A percentile compares a stretch with the other conserved stretches of the same genome.
These are phyloP conservation scores for Phytophthora fragariaefolia DNA, from an alignment of 352 stramenopile species.

Conservation along the genomic window DNA sequence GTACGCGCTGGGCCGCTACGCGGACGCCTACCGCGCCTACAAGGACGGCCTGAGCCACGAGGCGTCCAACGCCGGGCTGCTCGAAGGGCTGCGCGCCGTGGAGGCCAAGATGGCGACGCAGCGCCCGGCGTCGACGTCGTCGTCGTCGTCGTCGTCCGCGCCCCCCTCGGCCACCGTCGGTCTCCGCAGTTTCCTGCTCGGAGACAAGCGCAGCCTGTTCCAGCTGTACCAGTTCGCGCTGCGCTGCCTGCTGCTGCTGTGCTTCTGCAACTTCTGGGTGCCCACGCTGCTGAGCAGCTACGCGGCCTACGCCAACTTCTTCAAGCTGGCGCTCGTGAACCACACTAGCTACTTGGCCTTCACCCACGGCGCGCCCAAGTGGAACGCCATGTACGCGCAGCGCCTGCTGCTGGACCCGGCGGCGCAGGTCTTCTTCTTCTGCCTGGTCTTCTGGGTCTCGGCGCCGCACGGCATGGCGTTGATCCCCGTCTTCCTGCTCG, in stretches of 20 bases:
- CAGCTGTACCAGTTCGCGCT: constrained; percentile 74
- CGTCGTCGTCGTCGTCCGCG: constrained; percentile 5
- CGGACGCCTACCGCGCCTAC: constrained; percentile 82
- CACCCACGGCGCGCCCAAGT: constrained; percentile 76
- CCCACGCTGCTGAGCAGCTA: constrained; percentile 49
- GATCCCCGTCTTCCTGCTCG: constrained; percentile 79
- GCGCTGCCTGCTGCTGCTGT: constrained; percentile 65
- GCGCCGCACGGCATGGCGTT: constrained; percentile 77
- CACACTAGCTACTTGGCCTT: constrained; percentile 83
- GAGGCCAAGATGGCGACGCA: constrained; percentile 57
- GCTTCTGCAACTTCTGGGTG: constrained; percentile 81
- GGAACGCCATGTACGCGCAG: constrained; percentile 81
- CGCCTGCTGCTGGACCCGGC: constrained; percentile 82
- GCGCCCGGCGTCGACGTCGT: background rate
- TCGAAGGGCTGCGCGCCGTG: constrained; percentile 70
- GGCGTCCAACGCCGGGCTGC: constrained; percentile 64
- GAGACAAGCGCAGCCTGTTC: constrained; percentile 74
- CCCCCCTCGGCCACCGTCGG: constrained; percentile 21
- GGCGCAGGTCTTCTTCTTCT: constrained; percentile 87
- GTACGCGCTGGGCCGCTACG: constrained; percentile 65
- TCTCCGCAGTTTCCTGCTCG: constrained; percentile 60
- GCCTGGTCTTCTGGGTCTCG: constrained; percentile 86
- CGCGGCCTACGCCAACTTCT: constrained; percentile 74
- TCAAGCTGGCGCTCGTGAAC: constrained; percentile 84
- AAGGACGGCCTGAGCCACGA: constrained; percentile 76